These are phyloP conservation scores for Debaryomyces sp. DNA, from an alignment of 1,139 yeast genomes.

Conservation along the genomic window DNA sequence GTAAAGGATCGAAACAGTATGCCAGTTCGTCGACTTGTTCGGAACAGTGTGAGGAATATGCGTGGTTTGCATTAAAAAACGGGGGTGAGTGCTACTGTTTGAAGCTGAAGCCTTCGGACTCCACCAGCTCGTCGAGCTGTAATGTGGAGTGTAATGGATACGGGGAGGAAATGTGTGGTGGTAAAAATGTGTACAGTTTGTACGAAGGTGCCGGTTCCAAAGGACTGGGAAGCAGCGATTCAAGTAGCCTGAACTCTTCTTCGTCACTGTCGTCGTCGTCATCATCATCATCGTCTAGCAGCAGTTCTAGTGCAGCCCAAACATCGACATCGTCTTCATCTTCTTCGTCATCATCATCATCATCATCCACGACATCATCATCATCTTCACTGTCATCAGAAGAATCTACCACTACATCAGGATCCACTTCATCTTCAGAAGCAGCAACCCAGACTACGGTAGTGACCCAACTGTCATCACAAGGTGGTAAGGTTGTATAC, in stretches of 20 bases:
- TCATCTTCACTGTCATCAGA: constrained; percentile 11
- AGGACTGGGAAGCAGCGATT: constrained; percentile 15
- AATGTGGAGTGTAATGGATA: constrained; percentile 53
- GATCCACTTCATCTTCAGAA: constrained; percentile 4
- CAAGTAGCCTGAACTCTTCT: not conserved
- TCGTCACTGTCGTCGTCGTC: not conserved
- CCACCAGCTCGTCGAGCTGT: constrained; percentile 39
- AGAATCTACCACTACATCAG: not conserved
- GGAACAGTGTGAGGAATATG: constrained; percentile 44
- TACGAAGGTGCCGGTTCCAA: constrained; percentile 33
- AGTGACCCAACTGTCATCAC: constrained; percentile 18
- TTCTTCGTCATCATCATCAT: constrained; percentile 22
- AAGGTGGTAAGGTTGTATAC: constrained; percentile 18
- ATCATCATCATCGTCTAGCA: not conserved
- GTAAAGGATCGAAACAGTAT: constrained; percentile 41
- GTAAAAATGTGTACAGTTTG: constrained; percentile 44
- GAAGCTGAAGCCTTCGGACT: constrained; percentile 46
- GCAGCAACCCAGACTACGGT: constrained; percentile 7
- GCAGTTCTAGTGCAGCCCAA: not conserved
- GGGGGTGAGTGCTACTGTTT: constrained; percentile 74
- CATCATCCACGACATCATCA: constrained; percentile 18
- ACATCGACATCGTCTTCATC: constrained; percentile 23
- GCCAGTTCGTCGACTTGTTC: constrained; percentile 58
- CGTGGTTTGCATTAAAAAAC: constrained; percentile 60
- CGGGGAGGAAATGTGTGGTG: constrained; percentile 59